Evolutionary conservation across 2,329 filamentous ascomycete genomes (phyloP).

Genomic region (Aspergillus clavatus): DNA sequence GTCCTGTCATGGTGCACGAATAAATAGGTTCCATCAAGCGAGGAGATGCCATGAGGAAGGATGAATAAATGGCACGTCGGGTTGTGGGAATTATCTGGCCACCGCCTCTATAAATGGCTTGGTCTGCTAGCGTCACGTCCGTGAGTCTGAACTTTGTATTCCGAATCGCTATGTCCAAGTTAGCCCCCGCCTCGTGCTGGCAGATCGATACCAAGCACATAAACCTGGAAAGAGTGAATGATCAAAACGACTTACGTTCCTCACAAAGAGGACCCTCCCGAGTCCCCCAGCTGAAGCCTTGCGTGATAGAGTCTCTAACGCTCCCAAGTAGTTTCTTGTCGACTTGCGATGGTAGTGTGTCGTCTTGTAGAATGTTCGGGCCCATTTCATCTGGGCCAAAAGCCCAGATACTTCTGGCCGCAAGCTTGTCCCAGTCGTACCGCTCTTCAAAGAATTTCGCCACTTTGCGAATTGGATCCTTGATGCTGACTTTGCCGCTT

Average conservation of each 20-base stretch:
- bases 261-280: slow-evolving; percentile 94
- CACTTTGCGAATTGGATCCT: slow-evolving; percentile 85
- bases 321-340: slow-evolving; percentile 85
- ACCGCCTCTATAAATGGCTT: slow-evolving; percentile 91
- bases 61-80: slow-evolving; percentile 87
- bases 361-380: slow-evolving; percentile 93
- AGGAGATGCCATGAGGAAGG: slow-evolving; percentile 94
- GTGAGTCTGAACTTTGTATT: slow-evolving; percentile 98
- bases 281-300: slow-evolving; percentile 95
- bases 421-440: slow-evolving; percentile 94
- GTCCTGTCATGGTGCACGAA: slow-evolving; percentile 85
- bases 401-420: slow-evolving; percentile 93
- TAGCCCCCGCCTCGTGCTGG: background rate
- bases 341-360: slow-evolving; percentile 89
- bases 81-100: slow-evolving; percentile 97
- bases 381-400: slow-evolving; percentile 94
- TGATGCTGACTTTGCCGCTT: slow-evolving; percentile 81
- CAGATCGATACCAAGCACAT: too few species aligned
- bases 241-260: slow-evolving; percentile 66
- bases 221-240: background rate
- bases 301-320: slow-evolving; percentile 86
- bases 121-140: slow-evolving; percentile 76
- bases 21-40: slow-evolving; percentile 97
- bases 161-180: slow-evolving; percentile 65
- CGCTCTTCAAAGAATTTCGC: slow-evolving; percentile 97